Base-by-base conservation (phyloP, 2,329 filamentous ascomycete genomes). In the Decorospora gaudefroyi region DNA sequence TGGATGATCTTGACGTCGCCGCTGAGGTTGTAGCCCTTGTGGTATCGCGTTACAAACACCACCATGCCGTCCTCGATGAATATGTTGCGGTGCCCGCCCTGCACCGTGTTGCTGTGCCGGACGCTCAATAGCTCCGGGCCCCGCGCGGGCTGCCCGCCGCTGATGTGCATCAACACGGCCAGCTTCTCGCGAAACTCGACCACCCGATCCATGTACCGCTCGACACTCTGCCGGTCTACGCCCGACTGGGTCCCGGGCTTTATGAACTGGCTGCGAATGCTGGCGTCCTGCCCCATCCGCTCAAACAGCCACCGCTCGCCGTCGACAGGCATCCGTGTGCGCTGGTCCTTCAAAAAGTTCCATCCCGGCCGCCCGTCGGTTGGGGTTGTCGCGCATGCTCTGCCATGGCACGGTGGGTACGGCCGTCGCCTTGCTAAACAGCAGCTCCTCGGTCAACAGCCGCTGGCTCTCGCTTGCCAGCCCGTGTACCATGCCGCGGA, bases 1-100 rank as follows among this genome's bases (percentile, higher is more conserved):
- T 65, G 41, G 35, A 65, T 63, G 13, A 60, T 53, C 48, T 62
- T 61, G 13, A 51, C 30, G n/a, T 55, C 39, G 3, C 50, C 42
- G 35, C 46, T 55, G 2, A 46, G 26, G 4, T 17, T 33, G 40
- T 54, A 56, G 4, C 51, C 45, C 34, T 60, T 64, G 42, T 64
- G 36, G 45, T 61, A 62, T 11, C 23, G 15, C 4, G 46, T 60
- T 7, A 61, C 48, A 35, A 57, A 55, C 17, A 45, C 51, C 10
- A 62, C 52, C 35, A 51, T 49, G 5, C 52, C 34, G 26, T 64
- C 42, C 42, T 63, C 42, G 25, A 62, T 43, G 34, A 64, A 62
- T 28, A 62, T 27, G 21, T 52, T 43, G 11, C 44, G 35, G 17
- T 37, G 27, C 9, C 23, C 26, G 3, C 34, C 44, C 29, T 49